Evolutionary conservation across 257 asterid species (phyloP), one percentile per base, ranked within the genome.

Genomic region (Euphrasia confusa): DNA sequence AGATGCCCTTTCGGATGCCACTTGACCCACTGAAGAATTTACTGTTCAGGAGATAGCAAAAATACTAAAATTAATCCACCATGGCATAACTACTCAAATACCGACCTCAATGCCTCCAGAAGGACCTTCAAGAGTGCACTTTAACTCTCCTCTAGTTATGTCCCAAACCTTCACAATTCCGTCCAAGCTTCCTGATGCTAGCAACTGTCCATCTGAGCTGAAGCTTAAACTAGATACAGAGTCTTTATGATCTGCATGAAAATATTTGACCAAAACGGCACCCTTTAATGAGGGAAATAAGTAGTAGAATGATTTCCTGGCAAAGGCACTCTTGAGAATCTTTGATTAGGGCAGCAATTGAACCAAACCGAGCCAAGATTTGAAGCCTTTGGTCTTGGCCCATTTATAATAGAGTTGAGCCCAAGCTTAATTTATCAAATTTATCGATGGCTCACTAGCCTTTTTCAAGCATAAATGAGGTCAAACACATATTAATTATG

Each of bases 1-100:
- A 89, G 11, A 66, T 89, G 94, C 70, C 94, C 96, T 78, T 59
- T 87, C 2, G 97, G 92, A 78, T 93, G 97, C 99, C 99, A 93
- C 83, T 69, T 83, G 63, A 89, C 77, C 97, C 96, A 92, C 97
- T 89, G 84, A 72, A 60, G 73, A 68, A 2, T 35, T 67, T 60
- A 78, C 57, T 42, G 37, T 63, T 78, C 60, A 73, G 75, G 15
- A 47, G 10, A 62, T 63, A 71, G 75, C 49, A 61, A 47, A 17
- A 26, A 4, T n/a, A 35, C 63, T 1, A 35, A 55, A 55, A 8
- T 37, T 37, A 37, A 37, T 8, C 42, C 42, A 71, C 74, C 68
- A 66, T 37, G 42, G 53, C 54, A 63, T 53, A 47, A 58, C 48
- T 52, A 61, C 53, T 55, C 57, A 54, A 67, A 64, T 47, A 26